Base-by-base conservation (phyloP, 179 eudicot species). In the Monotropa hypopitys region DNA sequence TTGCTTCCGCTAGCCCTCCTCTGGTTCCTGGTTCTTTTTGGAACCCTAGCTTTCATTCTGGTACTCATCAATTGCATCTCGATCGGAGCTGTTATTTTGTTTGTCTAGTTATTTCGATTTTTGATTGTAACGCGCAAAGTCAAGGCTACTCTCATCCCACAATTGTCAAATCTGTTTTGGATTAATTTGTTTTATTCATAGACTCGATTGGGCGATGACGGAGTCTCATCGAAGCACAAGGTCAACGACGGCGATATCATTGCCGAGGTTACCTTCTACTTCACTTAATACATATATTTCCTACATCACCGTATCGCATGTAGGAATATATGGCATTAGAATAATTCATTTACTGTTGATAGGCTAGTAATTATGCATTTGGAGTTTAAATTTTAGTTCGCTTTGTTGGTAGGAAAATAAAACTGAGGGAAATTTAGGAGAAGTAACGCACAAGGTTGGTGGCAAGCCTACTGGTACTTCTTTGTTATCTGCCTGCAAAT, bases 361-460 rank as follows among this genome's bases (percentile, higher is more conserved):
- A 0, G 73, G 53, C 30, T 38, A 4, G 72, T 21, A 70, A 23
- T 74, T 79, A 13, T 45, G 47, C 79, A 63, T 72, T 75, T 40
- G 49, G 32, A 53, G 62, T 66, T 51, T 66, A 12, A 73, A 26
- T 32, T 42, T 32, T 42, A 9, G 20, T 5, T 20, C 43, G 7
- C 3, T 56, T 11, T 45, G 20, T 47, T 71, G 78, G 43, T 79
- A 87, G 90, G 85, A 54, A 56, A 75, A 70, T 71, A 67, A 49
- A 46, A 21, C 85, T 23, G 86, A 83, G 78, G 88, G 84, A 78
- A 87, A 82, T 85, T 80, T 80, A 62, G 88, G 87, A 84, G 88
- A 87, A 82, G 89, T 95, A 51, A 93, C 99, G 0, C 86, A 91
- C 77, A 90, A 90, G 77, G 99, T 95, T 63, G 87, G 82, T 81